phyloP scores from a whole-genome alignment of 129 eudicot species.

The Flaveria robusta region DNA sequence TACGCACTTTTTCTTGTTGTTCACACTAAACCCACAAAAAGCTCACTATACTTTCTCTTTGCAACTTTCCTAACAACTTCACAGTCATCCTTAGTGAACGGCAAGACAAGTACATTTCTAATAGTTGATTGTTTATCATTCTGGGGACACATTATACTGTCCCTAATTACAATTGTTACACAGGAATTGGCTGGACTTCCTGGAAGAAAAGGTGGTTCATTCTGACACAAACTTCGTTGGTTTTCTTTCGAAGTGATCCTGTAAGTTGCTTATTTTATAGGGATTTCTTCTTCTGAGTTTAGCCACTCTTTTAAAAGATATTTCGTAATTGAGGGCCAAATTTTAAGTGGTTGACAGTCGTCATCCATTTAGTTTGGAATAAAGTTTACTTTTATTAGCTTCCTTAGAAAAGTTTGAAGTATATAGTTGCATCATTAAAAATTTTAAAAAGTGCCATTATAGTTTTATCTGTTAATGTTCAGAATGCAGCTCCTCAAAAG shows the following conservation, averaged over 20 bases:
- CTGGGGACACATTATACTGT: neutral
- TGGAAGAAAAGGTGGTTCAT: constrained; percentile 99
- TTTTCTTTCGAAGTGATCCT: constrained; percentile 92
- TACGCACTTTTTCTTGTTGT: too few species aligned
- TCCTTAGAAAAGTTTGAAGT: constrained; percentile 22
- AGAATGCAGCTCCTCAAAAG: constrained; percentile 78
- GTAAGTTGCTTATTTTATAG: constrained; percentile 48
- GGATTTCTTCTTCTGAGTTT: constrained; percentile 14
- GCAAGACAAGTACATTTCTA: neutral
- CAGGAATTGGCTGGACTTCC: constrained; percentile 98
- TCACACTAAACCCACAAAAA: too few species aligned
- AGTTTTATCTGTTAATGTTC: constrained; percentile 31
- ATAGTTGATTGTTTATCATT: constrained; percentile 2
- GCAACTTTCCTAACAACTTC: too few species aligned
- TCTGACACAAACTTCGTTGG: constrained; percentile 87
- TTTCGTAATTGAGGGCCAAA: neutral
- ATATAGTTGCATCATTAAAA: constrained; percentile 4
- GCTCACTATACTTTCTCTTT: too few species aligned
- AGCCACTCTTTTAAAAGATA: neutral
- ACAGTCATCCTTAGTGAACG: too few species aligned
- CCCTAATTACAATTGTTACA: constrained; percentile 26
- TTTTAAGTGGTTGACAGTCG: neutral
- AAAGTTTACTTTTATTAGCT: neutral
- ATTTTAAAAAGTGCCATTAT: constrained; percentile 16
- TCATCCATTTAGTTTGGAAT: neutral